A percentile compares a stretch with the other conserved stretches of the same genome.
phyloP scores from a whole-genome alignment of 441 rosid species.

The Adansonia gregorii region DNA sequence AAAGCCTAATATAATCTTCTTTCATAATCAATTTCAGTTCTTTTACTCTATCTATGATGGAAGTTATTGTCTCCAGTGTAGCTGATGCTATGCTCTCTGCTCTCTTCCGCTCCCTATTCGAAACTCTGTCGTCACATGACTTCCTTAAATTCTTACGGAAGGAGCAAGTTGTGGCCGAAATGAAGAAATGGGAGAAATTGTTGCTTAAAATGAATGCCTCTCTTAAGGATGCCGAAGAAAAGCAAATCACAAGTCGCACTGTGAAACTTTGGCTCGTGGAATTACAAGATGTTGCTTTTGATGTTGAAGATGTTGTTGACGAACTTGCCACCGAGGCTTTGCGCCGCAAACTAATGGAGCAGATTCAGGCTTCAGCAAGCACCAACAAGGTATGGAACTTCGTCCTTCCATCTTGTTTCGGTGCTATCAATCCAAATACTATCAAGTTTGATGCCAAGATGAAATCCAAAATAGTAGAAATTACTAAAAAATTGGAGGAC shows the following conservation, averaged over 20 bases:
- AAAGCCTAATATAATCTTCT: not conserved
- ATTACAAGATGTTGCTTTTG: constrained; percentile 23
- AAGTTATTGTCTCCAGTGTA: not conserved
- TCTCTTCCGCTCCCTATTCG: not conserved
- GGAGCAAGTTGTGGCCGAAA: not conserved
- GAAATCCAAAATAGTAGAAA: not conserved
- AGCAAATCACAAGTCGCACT: not conserved
- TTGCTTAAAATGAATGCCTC: constrained; percentile 18
- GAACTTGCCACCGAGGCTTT: constrained; percentile 26
- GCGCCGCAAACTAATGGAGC: constrained; percentile 11
- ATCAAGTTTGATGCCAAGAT: not conserved
- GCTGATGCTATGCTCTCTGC: constrained; percentile 22
- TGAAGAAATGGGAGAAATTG: constrained; percentile 9
- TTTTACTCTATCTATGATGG: not conserved
- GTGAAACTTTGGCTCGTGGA: constrained; percentile 25
- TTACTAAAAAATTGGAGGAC: constrained; percentile 11
- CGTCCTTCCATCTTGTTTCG: constrained; percentile 12
- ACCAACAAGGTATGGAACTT: constrained; percentile 19
- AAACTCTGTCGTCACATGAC: constrained; percentile 12
- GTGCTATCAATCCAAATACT: not conserved
- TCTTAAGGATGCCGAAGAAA: constrained; percentile 28
- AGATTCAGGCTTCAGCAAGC: not conserved
- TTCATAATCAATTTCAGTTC: not conserved
- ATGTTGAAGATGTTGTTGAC: constrained; percentile 31
- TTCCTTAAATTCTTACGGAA: constrained; percentile 5